Conservation (phyloP, 1,284 basidiomycete species). For the Entoloma clypeatum region DNA sequence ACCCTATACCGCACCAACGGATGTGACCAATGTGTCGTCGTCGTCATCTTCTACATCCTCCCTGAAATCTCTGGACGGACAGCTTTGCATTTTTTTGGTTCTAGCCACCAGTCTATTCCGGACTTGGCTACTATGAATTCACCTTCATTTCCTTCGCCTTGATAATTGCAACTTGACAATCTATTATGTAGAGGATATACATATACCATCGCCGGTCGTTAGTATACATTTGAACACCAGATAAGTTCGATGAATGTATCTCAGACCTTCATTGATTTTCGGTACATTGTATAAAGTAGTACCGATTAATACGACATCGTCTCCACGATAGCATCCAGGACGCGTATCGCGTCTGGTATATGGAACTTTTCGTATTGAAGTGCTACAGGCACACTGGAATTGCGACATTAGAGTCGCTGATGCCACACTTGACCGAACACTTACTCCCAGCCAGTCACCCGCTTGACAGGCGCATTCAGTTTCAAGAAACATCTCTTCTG, state of each 20-base stretch:
- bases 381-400: constrained; percentile 50
- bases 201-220: too few species aligned
- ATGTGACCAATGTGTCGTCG: constrained; percentile 20
- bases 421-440: constrained; percentile 32
- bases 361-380: constrained; percentile 89
- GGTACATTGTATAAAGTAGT: too few species aligned
- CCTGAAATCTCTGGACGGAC: too few species aligned
- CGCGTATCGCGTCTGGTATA: constrained; percentile 80
- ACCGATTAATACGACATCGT: constrained; percentile 75
- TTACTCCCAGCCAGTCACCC: constrained; percentile 91
- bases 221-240: too few species aligned
- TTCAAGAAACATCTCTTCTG: constrained; percentile 85
- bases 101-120: too few species aligned
- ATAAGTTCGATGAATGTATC: too few species aligned
- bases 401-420: constrained; percentile 14
- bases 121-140: too few species aligned
- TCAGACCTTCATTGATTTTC: too few species aligned
- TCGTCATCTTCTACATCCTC: constrained; percentile 15
- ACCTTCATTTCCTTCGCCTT: too few species aligned
- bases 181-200: too few species aligned
- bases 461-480: constrained; percentile 81
- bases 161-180: too few species aligned
- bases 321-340: constrained; percentile 82
- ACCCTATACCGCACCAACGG: constrained; percentile 28
- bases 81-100: too few species aligned